These are phyloP conservation scores for Draba incana DNA, from an alignment of 345 rosid species.

Conservation along the genomic window DNA sequence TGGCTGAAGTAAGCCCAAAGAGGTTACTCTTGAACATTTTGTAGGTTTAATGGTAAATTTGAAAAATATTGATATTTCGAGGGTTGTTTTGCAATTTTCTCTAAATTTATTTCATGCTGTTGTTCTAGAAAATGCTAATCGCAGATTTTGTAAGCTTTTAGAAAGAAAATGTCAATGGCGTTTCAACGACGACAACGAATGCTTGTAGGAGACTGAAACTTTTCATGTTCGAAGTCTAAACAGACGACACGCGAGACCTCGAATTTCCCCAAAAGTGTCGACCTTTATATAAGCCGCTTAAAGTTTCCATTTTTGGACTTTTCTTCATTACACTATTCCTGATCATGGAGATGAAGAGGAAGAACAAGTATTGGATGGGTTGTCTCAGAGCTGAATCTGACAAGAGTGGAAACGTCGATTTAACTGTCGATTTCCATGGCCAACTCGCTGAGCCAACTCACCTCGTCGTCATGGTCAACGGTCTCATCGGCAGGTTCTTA, in stretches of 20 bases:
- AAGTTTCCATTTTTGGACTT: slow-evolving; percentile 19
- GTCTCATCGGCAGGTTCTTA: slow-evolving; percentile 78
- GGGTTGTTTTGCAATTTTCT: too few relatives aligned
- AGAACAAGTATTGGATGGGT: slow-evolving; percentile 45
- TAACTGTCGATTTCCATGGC: slow-evolving; percentile 50
- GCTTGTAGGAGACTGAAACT: slow-evolving; percentile 21
- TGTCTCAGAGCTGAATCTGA: slow-evolving; percentile 58
- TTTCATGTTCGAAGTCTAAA: not conserved
- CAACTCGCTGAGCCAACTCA: slow-evolving; percentile 57
- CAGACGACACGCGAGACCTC: not conserved
- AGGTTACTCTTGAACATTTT: too few relatives aligned
- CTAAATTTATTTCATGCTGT: too few relatives aligned
- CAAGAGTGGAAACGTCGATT: slow-evolving; percentile 54
- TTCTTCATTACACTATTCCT: not conserved
- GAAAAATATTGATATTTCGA: too few relatives aligned
- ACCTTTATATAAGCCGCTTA: not conserved
- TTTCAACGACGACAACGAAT: slow-evolving; percentile 30
- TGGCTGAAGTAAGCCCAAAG: too few relatives aligned
- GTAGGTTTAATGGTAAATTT: too few relatives aligned
- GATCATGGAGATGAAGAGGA: slow-evolving; percentile 35
- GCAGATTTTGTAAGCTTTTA: too few relatives aligned
- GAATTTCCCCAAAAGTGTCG: not conserved
- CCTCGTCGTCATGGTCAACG: slow-evolving; percentile 82
- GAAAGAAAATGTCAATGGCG: slow-evolving; percentile 35
- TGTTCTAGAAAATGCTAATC: too few relatives aligned